phyloP scores from a whole-genome alignment of 2,329 filamentous ascomycete species.

The Mycogone perniciosa region DNA sequence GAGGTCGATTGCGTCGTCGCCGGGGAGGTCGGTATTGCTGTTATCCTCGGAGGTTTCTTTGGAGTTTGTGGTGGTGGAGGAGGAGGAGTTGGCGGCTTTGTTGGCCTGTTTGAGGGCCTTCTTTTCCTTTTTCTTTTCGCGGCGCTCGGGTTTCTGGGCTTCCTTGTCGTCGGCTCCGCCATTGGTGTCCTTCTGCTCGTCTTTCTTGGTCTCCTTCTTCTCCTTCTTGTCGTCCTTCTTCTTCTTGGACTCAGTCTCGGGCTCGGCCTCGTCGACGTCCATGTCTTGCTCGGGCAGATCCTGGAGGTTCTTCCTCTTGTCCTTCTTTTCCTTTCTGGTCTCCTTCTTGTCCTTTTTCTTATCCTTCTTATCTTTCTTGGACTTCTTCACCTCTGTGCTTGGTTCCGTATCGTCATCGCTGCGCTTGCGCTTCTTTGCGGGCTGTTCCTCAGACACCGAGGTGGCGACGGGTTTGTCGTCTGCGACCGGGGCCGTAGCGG shows the following conservation, averaged over 20 bases:
- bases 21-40: not conserved
- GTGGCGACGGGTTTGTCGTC: conserved; percentile 22
- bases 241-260: conserved; percentile 35
- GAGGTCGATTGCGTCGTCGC: conserved; percentile 28
- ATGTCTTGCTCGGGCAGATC: conserved; percentile 30
- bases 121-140: conserved; percentile 19
- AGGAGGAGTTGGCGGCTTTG: conserved; percentile 18
- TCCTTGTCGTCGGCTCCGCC: conserved; percentile 26
- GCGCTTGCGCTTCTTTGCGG: conserved; percentile 33
- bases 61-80: not conserved
- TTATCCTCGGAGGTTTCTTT: not conserved
- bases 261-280: conserved; percentile 26
- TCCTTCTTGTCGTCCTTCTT: conserved; percentile 34
- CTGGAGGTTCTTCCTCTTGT: conserved; percentile 33
- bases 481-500: conserved; percentile 22
- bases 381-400: conserved; percentile 24
- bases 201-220: conserved; percentile 36
- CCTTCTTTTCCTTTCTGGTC: conserved; percentile 34
- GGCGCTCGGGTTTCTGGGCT: conserved; percentile 18
- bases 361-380: conserved; percentile 26
- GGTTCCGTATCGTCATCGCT: conserved; percentile 20
- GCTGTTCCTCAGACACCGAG: conserved; percentile 17
- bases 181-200: conserved; percentile 31
- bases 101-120: conserved; percentile 26
- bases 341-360: conserved; percentile 33